A percentile compares a stretch with the other conserved stretches of the same genome.
Conservation (phyloP, 352 stramenopile genomes). For the Globisporangium nodosum region DNA sequence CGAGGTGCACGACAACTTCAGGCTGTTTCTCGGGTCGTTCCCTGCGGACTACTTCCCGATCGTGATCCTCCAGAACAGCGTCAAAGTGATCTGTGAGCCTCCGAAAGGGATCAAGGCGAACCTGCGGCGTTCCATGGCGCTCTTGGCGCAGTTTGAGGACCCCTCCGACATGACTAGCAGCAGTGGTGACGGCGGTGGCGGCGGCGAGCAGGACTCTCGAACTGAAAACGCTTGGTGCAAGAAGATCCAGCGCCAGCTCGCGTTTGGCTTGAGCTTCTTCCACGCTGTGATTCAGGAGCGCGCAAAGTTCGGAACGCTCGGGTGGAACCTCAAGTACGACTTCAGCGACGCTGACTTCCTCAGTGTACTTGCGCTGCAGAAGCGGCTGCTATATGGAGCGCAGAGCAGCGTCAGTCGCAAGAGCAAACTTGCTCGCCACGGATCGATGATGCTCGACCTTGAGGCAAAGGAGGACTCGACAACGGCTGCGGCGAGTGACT, state of each 20-base stretch:
- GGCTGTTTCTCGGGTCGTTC: constrained; percentile 66
- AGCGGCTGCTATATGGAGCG: constrained; percentile 29
- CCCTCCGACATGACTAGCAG: neutral
- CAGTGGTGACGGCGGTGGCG: neutral
- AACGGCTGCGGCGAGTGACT: neutral
- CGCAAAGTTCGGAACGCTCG: constrained; percentile 63
- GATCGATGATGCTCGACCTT: constrained; percentile 3
- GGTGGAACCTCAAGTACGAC: constrained; percentile 77
- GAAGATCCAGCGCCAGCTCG: constrained; percentile 42
- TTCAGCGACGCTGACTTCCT: constrained; percentile 77
- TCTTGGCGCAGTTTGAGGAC: constrained; percentile 17
- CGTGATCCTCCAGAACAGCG: constrained; percentile 59
- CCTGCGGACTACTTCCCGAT: constrained; percentile 68
- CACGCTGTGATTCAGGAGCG: constrained; percentile 74
- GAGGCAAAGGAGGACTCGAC: neutral
- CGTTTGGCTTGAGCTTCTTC: constrained; percentile 75
- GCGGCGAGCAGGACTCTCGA: neutral
- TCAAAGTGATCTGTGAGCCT: constrained; percentile 79
- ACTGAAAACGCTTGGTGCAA: constrained; percentile 7
- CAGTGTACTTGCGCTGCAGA: constrained; percentile 58
- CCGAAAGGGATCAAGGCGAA: constrained; percentile 72
- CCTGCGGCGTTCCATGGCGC: constrained; percentile 55
- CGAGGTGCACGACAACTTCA: constrained; percentile 58
- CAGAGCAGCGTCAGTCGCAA: constrained; percentile 1
- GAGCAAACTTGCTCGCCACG: neutral